Evolutionary conservation across 2,329 filamentous ascomycete species (phyloP).

Genomic region (Zarea fungicola): DNA sequence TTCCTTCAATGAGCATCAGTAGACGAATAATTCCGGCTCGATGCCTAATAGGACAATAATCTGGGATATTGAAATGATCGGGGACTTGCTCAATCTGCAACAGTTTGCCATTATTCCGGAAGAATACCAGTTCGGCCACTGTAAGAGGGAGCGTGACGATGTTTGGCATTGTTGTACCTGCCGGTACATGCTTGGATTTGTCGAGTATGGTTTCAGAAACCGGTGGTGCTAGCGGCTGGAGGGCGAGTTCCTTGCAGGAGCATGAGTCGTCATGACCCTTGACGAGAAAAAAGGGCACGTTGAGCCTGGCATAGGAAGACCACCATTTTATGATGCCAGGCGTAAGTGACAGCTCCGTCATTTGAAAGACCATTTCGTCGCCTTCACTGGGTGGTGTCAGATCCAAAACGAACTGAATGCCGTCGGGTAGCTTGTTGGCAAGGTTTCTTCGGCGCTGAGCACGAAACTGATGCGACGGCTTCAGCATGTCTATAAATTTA

Average conservation of each 20-base stretch:
- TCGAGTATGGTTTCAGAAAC: neutral
- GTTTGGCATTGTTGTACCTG: no score
- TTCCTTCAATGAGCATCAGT: slow-evolving; percentile 52
- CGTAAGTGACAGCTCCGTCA: slow-evolving; percentile 55
- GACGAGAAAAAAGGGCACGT: slow-evolving; percentile 26
- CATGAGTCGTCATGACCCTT: slow-evolving; percentile 39
- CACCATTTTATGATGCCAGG: slow-evolving; percentile 52
- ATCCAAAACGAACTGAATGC: slow-evolving; percentile 56
- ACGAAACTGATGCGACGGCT: slow-evolving; percentile 36
- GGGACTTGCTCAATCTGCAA: slow-evolving; percentile 18
- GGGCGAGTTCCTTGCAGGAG: slow-evolving; percentile 19
- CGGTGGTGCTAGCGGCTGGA: neutral
- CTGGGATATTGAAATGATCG: slow-evolving; percentile 35
- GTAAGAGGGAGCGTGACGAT: neutral
- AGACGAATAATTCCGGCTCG: slow-evolving; percentile 58
- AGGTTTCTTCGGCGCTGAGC: slow-evolving; percentile 32
- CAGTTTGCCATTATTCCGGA: neutral
- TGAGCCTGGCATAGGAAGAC: slow-evolving; percentile 30
- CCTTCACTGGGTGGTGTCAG: slow-evolving; percentile 58
- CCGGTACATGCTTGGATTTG: neutral
- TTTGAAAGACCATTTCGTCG: slow-evolving; percentile 55
- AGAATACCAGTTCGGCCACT: neutral
- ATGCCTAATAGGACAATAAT: slow-evolving; percentile 62
- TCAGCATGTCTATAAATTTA: slow-evolving; percentile 42
- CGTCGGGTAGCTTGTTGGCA: slow-evolving; percentile 30